Conservation (phyloP, 2,329 filamentous ascomycete species). For the Aspergillus flavus region DNA sequence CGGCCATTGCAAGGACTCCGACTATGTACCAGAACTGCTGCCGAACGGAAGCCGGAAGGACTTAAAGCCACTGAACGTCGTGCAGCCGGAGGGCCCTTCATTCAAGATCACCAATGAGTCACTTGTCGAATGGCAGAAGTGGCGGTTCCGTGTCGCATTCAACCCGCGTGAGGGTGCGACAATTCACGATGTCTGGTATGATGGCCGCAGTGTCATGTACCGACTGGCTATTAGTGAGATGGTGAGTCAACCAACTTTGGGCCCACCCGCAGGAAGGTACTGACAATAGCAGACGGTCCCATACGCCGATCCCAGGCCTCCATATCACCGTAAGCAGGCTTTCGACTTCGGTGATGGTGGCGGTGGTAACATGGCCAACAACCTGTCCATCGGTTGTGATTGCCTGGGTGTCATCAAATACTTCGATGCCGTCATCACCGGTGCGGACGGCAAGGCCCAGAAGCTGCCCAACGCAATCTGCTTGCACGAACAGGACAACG, state of each 20-base stretch:
- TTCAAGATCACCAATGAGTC: constrained; percentile 53
- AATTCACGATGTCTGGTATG: constrained; percentile 70
- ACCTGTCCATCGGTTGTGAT: constrained; percentile 54
- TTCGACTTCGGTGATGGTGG: constrained; percentile 74
- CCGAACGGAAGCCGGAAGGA: constrained; percentile 49
- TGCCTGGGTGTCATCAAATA: constrained; percentile 69
- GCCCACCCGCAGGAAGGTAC: accelerated
- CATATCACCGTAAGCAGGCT: constrained; percentile 70
- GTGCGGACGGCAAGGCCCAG: constrained; percentile 56
- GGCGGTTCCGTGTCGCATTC: constrained; percentile 65
- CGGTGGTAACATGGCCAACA: constrained; percentile 68
- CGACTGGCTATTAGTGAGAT: constrained; percentile 70
- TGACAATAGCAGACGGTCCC: constrained; percentile 51
- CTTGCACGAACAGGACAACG: constrained; percentile 67
- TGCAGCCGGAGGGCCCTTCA: constrained; percentile 69
- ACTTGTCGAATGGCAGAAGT: constrained; percentile 64
- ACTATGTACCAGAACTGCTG: constrained; percentile 57
- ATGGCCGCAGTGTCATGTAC: constrained; percentile 66
- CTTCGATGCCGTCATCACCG: constrained; percentile 60
- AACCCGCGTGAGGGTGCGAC: constrained; percentile 67
- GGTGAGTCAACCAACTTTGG: constrained; percentile 39
- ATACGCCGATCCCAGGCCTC: constrained; percentile 66
- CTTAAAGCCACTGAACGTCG: constrained; percentile 71
- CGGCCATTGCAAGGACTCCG: constrained; percentile 54
- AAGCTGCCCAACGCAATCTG: constrained; percentile 65